Conservation (phyloP, 2,329 filamentous ascomycete species). For the Colletotrichum chrysophilum region DNA sequence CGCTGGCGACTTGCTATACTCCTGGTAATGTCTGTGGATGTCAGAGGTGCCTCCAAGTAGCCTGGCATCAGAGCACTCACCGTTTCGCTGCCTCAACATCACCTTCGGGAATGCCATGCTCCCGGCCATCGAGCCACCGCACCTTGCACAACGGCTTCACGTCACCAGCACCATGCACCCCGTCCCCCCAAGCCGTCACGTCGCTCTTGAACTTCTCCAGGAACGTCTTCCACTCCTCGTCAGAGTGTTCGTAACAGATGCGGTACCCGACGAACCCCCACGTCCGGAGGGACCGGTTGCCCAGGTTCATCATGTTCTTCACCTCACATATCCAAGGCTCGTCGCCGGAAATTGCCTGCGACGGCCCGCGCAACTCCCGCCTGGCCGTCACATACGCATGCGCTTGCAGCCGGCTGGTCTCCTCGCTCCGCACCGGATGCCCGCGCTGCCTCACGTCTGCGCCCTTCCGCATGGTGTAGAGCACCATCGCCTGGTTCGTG, state of each 20-base stretch:
- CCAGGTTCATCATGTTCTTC: neutral
- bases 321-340: neutral
- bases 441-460: neutral
- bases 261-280: constrained; percentile 10
- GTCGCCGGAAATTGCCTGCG: neutral
- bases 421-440: neutral
- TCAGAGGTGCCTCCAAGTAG: neutral
- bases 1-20: neutral
- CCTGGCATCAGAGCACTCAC: constrained; percentile 5
- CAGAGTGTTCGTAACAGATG: constrained; percentile 3
- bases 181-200: constrained; percentile 12
- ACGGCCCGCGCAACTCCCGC: neutral
- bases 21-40: neutral
- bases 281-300: neutral
- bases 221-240: constrained; percentile 9
- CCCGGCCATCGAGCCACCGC: constrained; percentile 26
- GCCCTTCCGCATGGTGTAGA: neutral
- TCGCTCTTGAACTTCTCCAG: neutral
- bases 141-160: constrained; percentile 23
- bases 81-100: constrained; percentile 26
- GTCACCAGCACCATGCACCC: neutral
- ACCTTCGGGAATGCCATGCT: constrained; percentile 17
- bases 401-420: neutral
- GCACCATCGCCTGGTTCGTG: neutral
- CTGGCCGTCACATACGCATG: neutral